phyloP scores from a whole-genome alignment of 2,329 filamentous ascomycete species.

The Aspergillus niger region DNA sequence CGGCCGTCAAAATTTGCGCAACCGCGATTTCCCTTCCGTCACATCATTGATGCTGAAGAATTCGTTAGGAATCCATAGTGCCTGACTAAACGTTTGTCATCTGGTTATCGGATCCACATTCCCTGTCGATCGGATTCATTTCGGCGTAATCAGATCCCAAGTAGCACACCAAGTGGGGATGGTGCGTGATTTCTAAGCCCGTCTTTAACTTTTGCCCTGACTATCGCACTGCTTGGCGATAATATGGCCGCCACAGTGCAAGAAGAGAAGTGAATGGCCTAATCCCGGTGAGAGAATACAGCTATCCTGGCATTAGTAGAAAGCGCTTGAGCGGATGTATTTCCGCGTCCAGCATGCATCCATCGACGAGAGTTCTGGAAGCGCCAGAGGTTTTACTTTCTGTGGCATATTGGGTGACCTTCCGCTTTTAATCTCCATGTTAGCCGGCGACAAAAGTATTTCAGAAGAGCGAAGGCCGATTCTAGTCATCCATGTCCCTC shows the following conservation, averaged over 20 bases:
- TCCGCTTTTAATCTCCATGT: too few species aligned
- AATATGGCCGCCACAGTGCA: background rate
- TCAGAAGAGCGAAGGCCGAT: too few species aligned
- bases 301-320: background rate
- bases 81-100: slow-evolving; percentile 8
- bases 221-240: background rate
- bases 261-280: too few species aligned
- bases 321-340: background rate
- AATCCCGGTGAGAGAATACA: background rate
- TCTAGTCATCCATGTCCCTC: background rate
- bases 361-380: too few species aligned
- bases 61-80: background rate
- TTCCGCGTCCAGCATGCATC: background rate
- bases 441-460: too few species aligned
- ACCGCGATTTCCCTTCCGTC: background rate
- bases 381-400: too few species aligned
- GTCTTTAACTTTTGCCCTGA: background rate
- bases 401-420: too few species aligned
- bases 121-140: background rate
- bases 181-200: background rate
- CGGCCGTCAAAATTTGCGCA: background rate
- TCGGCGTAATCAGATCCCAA: background rate
- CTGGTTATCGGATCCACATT: background rate
- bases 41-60: too few species aligned
- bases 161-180: background rate